A percentile compares a stretch with the other conserved stretches of the same genome.
Conservation (phyloP, 2,329 filamentous ascomycete genomes). For the Emmonsia crescens region DNA sequence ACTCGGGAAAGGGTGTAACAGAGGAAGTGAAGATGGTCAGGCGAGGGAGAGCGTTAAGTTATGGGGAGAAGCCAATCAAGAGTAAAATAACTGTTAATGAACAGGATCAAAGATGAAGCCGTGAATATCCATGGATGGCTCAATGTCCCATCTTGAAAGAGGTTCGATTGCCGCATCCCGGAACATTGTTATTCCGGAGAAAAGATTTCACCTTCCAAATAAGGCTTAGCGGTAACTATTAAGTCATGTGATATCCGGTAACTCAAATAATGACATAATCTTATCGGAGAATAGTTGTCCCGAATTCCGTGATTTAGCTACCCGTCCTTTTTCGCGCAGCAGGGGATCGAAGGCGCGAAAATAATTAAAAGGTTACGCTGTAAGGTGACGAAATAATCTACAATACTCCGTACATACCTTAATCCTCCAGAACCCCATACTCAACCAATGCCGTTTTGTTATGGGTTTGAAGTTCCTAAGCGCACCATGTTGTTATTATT, state of each 20-base stretch:
- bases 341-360: no score
- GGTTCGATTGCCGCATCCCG: background rate
- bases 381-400: background rate
- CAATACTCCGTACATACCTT: no score
- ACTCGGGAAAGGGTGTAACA: background rate
- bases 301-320: background rate
- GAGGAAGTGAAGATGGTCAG: background rate
- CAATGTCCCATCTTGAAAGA: no score
- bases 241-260: no score
- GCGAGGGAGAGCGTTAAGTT: background rate
- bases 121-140: no score
- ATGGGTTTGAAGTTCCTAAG: background rate
- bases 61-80: background rate
- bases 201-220: no score
- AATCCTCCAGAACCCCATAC: background rate
- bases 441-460: background rate
- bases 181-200: background rate
- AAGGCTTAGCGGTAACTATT: no score
- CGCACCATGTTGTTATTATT: background rate
- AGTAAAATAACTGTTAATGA: background rate
- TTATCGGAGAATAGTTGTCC: slow-evolving; percentile 1
- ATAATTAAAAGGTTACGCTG: no score
- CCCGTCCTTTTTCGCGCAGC: background rate
- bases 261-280: background rate
- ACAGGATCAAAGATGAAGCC: background rate